phyloP scores from a whole-genome alignment of 805 yeast genomes.

The Blastobotrys robertii region DNA sequence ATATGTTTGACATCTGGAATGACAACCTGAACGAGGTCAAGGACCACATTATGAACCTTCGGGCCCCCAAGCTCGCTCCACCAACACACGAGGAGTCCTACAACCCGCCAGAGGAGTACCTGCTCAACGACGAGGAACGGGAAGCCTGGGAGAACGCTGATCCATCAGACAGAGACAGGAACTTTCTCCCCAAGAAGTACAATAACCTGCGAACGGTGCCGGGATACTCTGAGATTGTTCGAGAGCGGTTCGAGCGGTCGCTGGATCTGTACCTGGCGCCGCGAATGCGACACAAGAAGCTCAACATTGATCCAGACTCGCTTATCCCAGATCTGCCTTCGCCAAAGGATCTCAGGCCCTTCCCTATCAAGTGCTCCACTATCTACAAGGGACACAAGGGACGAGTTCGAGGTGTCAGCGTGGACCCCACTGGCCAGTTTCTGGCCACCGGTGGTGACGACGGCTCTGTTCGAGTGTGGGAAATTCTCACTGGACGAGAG shows the following conservation, averaged over 20 bases:
- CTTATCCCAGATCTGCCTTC: constrained; percentile 93
- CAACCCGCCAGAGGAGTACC: constrained; percentile 95
- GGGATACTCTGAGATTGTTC: constrained; percentile 73
- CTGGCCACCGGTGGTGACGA: constrained; percentile 97
- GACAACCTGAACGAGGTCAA: constrained; percentile 46
- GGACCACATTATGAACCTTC: constrained; percentile 81
- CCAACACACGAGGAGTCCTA: constrained; percentile 96
- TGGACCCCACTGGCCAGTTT: constrained; percentile 89
- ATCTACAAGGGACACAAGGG: constrained; percentile 75
- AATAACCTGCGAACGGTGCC: constrained; percentile 83
- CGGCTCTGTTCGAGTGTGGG: constrained; percentile 95
- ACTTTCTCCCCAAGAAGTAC: constrained; percentile 75
- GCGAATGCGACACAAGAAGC: constrained; percentile 80
- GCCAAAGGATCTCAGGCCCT: constrained; percentile 92
- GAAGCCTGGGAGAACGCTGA: constrained; percentile 60
- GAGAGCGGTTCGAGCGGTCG: constrained; percentile 91
- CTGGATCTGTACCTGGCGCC: constrained; percentile 93
- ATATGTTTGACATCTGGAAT: constrained; percentile 74
- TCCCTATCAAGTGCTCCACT: constrained; percentile 87
- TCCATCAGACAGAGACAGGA: constrained; percentile 67
- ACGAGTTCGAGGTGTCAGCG: constrained; percentile 67
- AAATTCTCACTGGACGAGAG: constrained; percentile 89
- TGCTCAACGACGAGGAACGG: constrained; percentile 68
- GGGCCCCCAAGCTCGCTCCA: constrained; percentile 93
- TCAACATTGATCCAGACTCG: constrained; percentile 92